Evolutionary conservation across 148 eudicot species (phyloP).

Genomic region (Chenopodium quinoa): DNA sequence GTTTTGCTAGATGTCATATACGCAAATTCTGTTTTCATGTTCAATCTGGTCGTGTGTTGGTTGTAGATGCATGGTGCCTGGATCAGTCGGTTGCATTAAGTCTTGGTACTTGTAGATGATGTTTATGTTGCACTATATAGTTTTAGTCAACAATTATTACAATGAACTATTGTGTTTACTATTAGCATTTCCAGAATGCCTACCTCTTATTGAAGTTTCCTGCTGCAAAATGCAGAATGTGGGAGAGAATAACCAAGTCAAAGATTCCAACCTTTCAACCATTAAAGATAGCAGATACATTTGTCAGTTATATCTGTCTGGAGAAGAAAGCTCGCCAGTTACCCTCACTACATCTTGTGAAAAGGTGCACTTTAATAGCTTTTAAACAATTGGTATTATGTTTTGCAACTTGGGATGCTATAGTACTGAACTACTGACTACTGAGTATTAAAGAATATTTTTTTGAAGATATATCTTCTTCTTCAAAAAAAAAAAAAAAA

Average conservation of each 20-base stretch:
- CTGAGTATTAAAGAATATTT: neutral
- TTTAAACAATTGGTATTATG: neutral
- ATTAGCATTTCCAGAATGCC: slow-evolving; percentile 4
- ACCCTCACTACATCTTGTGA: slow-evolving; percentile 44
- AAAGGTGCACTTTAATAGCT: slow-evolving; percentile 45
- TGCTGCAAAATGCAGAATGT: slow-evolving; percentile 32
- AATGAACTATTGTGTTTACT: neutral
- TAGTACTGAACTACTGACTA: too few species aligned
- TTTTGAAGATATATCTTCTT: too few species aligned
- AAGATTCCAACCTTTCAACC: slow-evolving; percentile 24
- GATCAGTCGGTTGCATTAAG: neutral
- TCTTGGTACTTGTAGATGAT: neutral
- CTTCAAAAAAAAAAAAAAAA: too few species aligned
- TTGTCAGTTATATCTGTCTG: slow-evolving; percentile 63
- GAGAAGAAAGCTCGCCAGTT: slow-evolving; percentile 50
- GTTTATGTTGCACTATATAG: neutral
- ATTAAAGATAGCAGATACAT: slow-evolving; percentile 38
- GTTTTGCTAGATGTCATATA: neutral
- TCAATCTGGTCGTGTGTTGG: neutral
- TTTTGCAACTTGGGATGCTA: slow-evolving; percentile 2
- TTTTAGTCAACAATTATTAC: too few species aligned
- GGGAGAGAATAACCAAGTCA: slow-evolving; percentile 26
- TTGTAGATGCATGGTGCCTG: neutral
- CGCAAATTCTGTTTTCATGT: neutral
- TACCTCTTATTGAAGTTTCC: slow-evolving; percentile 5